Base-by-base conservation (phyloP, 495 filamentous ascomycete genomes). In the Tuber microsphaerosporum region DNA sequence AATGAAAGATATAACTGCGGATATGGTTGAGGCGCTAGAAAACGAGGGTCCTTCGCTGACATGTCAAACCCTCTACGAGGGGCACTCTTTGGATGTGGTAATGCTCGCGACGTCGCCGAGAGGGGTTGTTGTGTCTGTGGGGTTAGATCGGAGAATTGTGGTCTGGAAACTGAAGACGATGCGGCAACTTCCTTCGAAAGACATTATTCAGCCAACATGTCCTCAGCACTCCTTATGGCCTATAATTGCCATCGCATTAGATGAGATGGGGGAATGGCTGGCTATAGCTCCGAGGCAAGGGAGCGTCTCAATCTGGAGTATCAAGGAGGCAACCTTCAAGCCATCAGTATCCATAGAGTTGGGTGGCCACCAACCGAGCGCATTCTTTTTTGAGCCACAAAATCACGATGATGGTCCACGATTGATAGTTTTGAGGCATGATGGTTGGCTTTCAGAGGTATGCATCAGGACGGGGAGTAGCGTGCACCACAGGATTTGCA, bases 91-190 rank as follows among this genome's bases (percentile, higher is more conserved):
- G 31, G 91, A 93, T 79, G 85, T 93, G 43, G 87, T 88, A 69
- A 86, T 88, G 81, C 84, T 93, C 71, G 81, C 85, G 10, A 84
- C 88, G 16, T 91, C 87, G 34, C 80, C 86, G 4, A 86, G 86
- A 56, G 90, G 90, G 8, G 84, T 89, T 51, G 80, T 92, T 31
- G 88, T 89, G n/a, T 90, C 90, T 8, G 85, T 92, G 61, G 89
- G 89, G 1, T 83, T 92, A 10, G 91, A 93, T 77, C 85, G 90
- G 72, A 83, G 84, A 19, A 88, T 91, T 37, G 86, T 87, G 43
- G 82, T 92, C 0, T 90, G 89, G 87, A 84, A 90, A 80, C 78
- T 90, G 20, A 88, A 86, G 56, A 69, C 75, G 26, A 81, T 75
- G 68, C 68, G 72, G 69, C 81, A 82, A 44, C 69, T 65, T 46